Conservation (phyloP, 768 basidiomycete genomes). For the Leccinum olivaceopallidum region DNA sequence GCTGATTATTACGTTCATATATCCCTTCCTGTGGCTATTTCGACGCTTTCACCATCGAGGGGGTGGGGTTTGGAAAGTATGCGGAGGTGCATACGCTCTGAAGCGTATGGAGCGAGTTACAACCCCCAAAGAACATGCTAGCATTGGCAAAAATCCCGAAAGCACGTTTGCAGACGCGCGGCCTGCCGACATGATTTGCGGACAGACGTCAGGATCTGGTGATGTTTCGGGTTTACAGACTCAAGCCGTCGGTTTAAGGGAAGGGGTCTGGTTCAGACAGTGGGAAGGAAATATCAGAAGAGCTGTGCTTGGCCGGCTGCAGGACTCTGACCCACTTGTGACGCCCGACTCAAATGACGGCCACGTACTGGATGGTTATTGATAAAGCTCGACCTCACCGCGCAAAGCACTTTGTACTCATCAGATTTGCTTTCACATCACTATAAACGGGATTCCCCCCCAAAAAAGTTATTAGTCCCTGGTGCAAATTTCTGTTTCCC, state of each 20-base stretch:
- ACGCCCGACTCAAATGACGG: slow-evolving; percentile 27
- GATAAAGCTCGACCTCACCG: background rate
- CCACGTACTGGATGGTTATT: slow-evolving; percentile 28
- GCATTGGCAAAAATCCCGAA: slow-evolving; percentile 4
- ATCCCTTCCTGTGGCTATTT: slow-evolving; percentile 81
- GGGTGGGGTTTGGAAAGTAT: slow-evolving; percentile 75
- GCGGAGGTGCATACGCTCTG: slow-evolving; percentile 75
- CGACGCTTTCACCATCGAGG: slow-evolving; percentile 65
- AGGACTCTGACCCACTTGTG: slow-evolving; percentile 34
- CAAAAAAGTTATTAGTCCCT: background rate
- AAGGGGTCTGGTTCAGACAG: slow-evolving; percentile 76
- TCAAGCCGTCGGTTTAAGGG: slow-evolving; percentile 57
- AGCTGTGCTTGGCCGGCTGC: slow-evolving; percentile 50
- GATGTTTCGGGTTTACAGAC: slow-evolving; percentile 33
- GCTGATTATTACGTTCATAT: slow-evolving; percentile 67
- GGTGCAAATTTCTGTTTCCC: slow-evolving; percentile 7
- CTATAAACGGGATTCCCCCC: too few relatives aligned
- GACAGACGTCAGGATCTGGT: slow-evolving; percentile 24
- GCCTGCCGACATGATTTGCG: background rate
- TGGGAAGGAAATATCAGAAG: slow-evolving; percentile 73
- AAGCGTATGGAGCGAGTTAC: slow-evolving; percentile 40
- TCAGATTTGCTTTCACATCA: too few relatives aligned
- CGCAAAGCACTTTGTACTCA: too few relatives aligned
- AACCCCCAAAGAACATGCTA: slow-evolving; percentile 5
- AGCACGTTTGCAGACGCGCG: slow-evolving; percentile 7